phyloP scores from a whole-genome alignment of 257 asterid species.

The Echites panduratus region DNA sequence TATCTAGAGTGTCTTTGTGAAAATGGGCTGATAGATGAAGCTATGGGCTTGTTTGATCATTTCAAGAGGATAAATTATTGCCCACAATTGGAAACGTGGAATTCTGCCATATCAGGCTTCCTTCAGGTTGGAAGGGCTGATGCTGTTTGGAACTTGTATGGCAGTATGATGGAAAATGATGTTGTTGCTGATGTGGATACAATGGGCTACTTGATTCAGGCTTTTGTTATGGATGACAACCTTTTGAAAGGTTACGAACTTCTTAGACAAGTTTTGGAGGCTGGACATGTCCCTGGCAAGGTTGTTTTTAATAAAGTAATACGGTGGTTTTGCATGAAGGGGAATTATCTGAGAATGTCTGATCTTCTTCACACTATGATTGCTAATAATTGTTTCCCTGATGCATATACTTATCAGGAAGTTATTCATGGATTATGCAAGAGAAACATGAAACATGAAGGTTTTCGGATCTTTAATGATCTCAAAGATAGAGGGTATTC shows the following conservation, averaged over 20 bases:
- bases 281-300: constrained; percentile 43
- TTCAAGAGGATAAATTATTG: constrained; percentile 30
- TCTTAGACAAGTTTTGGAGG: constrained; percentile 47
- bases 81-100: constrained; percentile 46
- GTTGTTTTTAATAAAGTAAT: constrained; percentile 39
- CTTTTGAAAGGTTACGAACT: constrained; percentile 45
- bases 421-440: constrained; percentile 48
- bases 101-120: constrained; percentile 37
- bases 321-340: constrained; percentile 35
- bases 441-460: constrained; percentile 42
- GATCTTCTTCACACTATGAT: constrained; percentile 65
- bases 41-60: constrained; percentile 28
- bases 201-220: constrained; percentile 46
- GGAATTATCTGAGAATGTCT: constrained; percentile 45
- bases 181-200: constrained; percentile 42
- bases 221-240: constrained; percentile 53
- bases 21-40: constrained; percentile 44
- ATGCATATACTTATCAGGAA: constrained; percentile 55
- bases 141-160: constrained; percentile 49
- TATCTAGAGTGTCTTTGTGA: constrained; percentile 37
- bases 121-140: constrained; percentile 36
- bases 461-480: constrained; percentile 51
- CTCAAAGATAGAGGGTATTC: constrained; percentile 63
- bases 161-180: constrained; percentile 42
- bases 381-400: constrained; percentile 42